phyloP scores from a whole-genome alignment of 148 eudicot species.

The Oxyria digyna region DNA sequence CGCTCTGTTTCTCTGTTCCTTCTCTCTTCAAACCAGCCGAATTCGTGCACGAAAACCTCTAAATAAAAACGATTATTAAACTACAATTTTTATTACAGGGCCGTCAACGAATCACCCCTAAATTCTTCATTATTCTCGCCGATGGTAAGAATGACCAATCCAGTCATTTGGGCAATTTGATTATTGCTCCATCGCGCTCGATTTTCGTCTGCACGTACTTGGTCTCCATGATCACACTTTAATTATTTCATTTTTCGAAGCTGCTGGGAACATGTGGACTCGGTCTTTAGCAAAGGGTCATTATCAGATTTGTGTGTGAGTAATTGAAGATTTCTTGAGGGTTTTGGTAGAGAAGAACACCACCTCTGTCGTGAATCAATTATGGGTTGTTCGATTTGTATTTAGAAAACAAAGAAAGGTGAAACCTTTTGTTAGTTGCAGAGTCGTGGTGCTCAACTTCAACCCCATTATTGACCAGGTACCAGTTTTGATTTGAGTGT shows the following conservation, averaged over 20 bases:
- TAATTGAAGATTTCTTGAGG: background rate
- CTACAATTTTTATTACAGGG: background rate
- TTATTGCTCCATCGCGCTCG: conserved; percentile 3
- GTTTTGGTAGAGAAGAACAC: background rate
- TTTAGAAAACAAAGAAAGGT: background rate
- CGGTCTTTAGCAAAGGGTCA: background rate
- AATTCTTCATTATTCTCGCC: background rate
- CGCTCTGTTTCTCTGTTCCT: background rate
- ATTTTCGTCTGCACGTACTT: background rate
- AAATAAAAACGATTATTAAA: background rate
- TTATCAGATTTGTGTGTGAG: background rate
- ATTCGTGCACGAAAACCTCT: background rate
- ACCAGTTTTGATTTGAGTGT: conserved; percentile 15
- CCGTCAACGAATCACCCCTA: background rate
- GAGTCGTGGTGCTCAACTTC: conserved; percentile 28
- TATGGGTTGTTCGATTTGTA: background rate
- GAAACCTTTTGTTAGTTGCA: background rate
- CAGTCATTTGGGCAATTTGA: background rate
- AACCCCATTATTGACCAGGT: conserved; percentile 11
- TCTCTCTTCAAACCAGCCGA: background rate
- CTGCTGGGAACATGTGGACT: background rate
- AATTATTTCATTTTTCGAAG: background rate
- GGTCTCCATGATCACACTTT: conserved; percentile 1
- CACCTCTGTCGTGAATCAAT: background rate
- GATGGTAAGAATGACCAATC: background rate